Evolutionary conservation across 2,329 filamentous ascomycete species (phyloP).

Genomic region (Phoma sp.): DNA sequence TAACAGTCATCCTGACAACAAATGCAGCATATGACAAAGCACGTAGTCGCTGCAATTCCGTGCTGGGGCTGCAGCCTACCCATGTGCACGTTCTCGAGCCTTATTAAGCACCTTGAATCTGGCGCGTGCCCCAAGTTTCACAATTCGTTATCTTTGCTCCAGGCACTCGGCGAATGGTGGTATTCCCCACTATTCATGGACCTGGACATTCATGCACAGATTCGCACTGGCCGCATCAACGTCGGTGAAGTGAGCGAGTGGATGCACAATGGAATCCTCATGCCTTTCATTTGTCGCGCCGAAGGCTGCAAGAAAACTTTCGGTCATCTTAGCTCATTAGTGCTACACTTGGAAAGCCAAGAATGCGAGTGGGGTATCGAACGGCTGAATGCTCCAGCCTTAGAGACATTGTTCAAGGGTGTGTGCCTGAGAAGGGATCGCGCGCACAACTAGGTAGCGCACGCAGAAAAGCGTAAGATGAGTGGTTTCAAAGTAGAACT

Average conservation of each 20-base stretch:
- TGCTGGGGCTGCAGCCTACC: slow-evolving; percentile 38
- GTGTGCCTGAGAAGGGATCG: slow-evolving; percentile 22
- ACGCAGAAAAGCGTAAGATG: too few species aligned
- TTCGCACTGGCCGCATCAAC: slow-evolving; percentile 35
- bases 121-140: slow-evolving; percentile 73
- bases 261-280: slow-evolving; percentile 33
- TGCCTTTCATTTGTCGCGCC: slow-evolving; percentile 42
- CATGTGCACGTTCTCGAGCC: slow-evolving; percentile 35
- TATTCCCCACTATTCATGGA: slow-evolving; percentile 46
- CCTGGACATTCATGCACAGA: slow-evolving; percentile 41
- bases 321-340: slow-evolving; percentile 34
- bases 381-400: slow-evolving; percentile 29
- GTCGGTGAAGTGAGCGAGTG: slow-evolving; percentile 30
- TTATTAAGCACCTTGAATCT: slow-evolving; percentile 56
- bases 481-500: too few species aligned
- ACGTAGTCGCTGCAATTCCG: slow-evolving; percentile 23
- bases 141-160: slow-evolving; percentile 54
- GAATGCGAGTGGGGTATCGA: slow-evolving; percentile 38
- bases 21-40: slow-evolving; percentile 41
- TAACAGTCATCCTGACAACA: neutral
- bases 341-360: slow-evolving; percentile 38
- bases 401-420: slow-evolving; percentile 32
- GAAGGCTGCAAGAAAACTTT: slow-evolving; percentile 36
- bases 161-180: slow-evolving; percentile 43
- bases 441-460: neutral